Percentiles rank a stretch among this genome's conserved stretches.
Evolutionary conservation across 2,329 filamentous ascomycete species (phyloP).

Genomic region (Cladosporium sp.): DNA sequence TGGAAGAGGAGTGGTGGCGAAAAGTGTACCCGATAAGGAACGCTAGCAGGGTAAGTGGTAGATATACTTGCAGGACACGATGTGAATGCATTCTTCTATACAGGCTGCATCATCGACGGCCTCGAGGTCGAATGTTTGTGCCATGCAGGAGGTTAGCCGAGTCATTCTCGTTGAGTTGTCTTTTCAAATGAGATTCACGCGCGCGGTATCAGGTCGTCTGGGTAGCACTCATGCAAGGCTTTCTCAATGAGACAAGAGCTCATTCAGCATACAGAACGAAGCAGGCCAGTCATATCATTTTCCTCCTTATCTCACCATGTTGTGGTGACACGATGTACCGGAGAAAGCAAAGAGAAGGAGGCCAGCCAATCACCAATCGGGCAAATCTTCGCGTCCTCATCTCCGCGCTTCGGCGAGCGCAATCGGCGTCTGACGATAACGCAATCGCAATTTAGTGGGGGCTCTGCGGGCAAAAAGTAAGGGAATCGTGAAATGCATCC

Average conservation of each 20-base stretch:
- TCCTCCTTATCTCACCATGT: background rate
- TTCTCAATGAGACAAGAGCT: too few species aligned
- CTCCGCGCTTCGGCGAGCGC: conserved; percentile 8
- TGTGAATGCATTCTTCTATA: background rate
- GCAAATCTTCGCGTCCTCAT: background rate
- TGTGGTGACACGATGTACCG: background rate
- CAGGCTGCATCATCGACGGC: background rate
- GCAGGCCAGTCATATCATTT: background rate
- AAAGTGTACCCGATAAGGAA: background rate
- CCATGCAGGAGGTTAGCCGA: conserved; percentile 6
- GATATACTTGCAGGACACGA: background rate
- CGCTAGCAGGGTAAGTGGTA: background rate
- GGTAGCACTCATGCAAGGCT: too few species aligned
- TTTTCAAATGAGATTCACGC: background rate
- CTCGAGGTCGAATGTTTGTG: background rate
- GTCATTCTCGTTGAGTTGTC: background rate
- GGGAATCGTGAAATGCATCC: background rate
- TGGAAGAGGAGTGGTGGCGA: background rate
- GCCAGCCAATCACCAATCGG: conserved; percentile 1
- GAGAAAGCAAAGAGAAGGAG: background rate
- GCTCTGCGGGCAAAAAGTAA: background rate
- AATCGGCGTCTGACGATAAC: conserved; percentile 16
- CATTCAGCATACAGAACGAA: background rate
- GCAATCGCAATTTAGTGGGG: conserved; percentile 7
- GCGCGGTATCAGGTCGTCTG: background rate